Conservation (phyloP, 768 basidiomycete genomes). For the Rhodotorula graminis region DNA sequence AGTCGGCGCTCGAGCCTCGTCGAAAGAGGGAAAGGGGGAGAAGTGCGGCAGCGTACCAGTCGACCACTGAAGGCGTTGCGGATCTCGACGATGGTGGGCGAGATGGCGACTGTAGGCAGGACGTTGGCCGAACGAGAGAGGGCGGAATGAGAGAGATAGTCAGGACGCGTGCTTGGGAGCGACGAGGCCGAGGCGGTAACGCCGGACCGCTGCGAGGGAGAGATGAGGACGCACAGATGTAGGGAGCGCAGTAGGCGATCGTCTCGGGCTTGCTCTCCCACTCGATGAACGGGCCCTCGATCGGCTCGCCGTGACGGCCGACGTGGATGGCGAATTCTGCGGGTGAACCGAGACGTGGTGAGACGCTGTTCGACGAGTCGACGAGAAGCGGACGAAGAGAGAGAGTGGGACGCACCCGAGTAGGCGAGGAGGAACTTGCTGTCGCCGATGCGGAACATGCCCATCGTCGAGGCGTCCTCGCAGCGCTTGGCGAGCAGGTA, state of each 20-base stretch:
- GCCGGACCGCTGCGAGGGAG: too few relatives aligned
- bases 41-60: conserved; percentile 47
- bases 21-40: too few relatives aligned
- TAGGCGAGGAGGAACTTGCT: conserved; percentile 87
- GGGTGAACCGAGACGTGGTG: too few relatives aligned
- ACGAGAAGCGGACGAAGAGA: neutral
- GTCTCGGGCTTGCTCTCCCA: conserved; percentile 91
- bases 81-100: conserved; percentile 39
- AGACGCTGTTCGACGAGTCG: too few relatives aligned
- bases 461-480: conserved; percentile 73
- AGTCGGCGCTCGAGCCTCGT: too few relatives aligned
- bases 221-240: conserved; percentile 50
- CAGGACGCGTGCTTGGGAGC: neutral
- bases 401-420: conserved; percentile 56
- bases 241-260: conserved; percentile 82
- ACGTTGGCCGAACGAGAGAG: too few relatives aligned
- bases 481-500: conserved; percentile 71
- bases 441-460: conserved; percentile 82
- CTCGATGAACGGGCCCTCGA: conserved; percentile 57
- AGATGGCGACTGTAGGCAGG: conserved; percentile 33
- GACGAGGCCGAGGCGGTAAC: conserved; percentile 60
- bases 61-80: conserved; percentile 58
- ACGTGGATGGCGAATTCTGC: conserved; percentile 75
- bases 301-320: conserved; percentile 65
- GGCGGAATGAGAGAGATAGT: neutral